Percentiles rank a stretch among this genome's conserved stretches.
phyloP scores from a whole-genome alignment of 108 stramenopile species.

The Cyclotella kingstonii region DNA sequence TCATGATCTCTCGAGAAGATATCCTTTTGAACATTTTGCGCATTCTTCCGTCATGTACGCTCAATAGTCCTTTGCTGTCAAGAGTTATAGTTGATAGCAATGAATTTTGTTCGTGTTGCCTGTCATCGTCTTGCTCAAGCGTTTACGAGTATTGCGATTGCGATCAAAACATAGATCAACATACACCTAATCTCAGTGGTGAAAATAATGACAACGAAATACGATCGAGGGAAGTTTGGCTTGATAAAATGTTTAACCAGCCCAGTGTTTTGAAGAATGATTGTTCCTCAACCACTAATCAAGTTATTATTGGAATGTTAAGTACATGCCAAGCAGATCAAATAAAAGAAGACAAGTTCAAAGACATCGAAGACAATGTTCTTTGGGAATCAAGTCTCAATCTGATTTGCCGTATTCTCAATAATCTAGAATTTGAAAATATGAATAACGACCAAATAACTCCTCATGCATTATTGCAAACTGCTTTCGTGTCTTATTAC shows the following conservation, averaged over 20 bases:
- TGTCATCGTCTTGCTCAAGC: not conserved
- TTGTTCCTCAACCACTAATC: not conserved
- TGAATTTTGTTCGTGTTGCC: too few species aligned
- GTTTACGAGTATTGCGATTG: not conserved
- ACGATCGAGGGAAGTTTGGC: not conserved
- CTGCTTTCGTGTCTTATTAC: conserved; percentile 33
- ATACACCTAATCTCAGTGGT: not conserved
- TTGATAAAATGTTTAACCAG: not conserved
- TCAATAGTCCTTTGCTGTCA: not conserved
- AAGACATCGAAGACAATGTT: not conserved
- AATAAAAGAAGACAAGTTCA: not conserved
- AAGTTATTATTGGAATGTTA: not conserved
- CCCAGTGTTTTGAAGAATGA: not conserved
- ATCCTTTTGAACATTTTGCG: conserved; percentile 11
- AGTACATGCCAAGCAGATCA: not conserved
- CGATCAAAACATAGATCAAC: not conserved
- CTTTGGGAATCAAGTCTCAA: conserved; percentile 6
- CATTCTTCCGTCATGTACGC: conserved; percentile 12
- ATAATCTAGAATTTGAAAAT: not conserved
- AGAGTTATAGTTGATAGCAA: not conserved
- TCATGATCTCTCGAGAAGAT: conserved; percentile 3
- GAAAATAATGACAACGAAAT: not conserved
- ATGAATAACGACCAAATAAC: conserved; percentile 2
- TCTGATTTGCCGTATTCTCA: conserved; percentile 1
- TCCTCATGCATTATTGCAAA: conserved; percentile 24